Conservation (phyloP, 148 eudicot genomes). For the Drosera capensis region DNA sequence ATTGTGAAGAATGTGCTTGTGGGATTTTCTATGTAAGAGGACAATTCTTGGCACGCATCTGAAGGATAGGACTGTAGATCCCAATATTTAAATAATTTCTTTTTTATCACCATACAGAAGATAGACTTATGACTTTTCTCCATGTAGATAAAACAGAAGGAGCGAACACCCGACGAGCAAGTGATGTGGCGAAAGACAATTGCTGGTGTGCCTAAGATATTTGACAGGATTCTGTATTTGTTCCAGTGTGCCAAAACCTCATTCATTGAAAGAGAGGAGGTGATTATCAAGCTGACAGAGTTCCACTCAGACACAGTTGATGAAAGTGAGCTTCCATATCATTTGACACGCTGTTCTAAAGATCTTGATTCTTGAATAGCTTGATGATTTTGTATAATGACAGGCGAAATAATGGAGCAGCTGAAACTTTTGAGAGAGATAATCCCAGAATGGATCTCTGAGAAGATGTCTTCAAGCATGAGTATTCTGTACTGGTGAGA, state of each 20-base stretch:
- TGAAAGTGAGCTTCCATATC: constrained; percentile 72
- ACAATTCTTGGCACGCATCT: too few species aligned
- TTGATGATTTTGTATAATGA: neutral
- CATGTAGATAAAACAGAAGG: constrained; percentile 55
- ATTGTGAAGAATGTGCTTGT: too few species aligned
- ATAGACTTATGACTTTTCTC: too few species aligned
- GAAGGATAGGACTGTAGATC: too few species aligned
- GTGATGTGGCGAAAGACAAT: constrained; percentile 44
- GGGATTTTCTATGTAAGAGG: too few species aligned
- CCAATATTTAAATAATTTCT: too few species aligned
- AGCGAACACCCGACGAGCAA: constrained; percentile 29
- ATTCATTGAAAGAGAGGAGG: constrained; percentile 51
- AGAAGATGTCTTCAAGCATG: constrained; percentile 42
- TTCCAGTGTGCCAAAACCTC: constrained; percentile 59
- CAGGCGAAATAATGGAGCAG: constrained; percentile 81
- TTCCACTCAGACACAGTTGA: constrained; percentile 41
- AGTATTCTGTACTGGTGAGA: constrained; percentile 45
- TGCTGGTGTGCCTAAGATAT: constrained; percentile 51
- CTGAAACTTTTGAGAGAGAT: constrained; percentile 58
- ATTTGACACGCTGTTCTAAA: neutral
- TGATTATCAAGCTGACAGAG: constrained; percentile 37
- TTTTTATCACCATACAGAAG: too few species aligned
- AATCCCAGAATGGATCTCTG: constrained; percentile 61
- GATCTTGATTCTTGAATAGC: neutral
- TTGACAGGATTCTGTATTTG: constrained; percentile 44